Conservation (phyloP, 78 protist genomes). For the Isochrysis galbana region DNA sequence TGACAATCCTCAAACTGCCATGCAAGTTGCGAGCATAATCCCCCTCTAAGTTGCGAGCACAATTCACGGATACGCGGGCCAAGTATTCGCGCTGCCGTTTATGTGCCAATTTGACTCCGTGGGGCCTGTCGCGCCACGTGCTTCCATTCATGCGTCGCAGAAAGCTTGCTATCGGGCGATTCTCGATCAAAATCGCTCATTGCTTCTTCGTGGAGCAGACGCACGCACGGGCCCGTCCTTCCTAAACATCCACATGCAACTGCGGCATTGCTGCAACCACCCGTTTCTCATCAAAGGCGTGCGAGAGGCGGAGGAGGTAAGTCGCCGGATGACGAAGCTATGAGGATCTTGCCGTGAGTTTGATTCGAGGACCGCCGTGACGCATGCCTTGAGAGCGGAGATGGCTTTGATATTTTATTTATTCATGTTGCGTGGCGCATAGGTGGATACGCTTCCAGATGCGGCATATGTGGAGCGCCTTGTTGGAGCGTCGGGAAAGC, state of each 20-base stretch:
- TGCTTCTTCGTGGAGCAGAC: conserved; percentile 49
- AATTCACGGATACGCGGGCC: no score
- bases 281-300: conserved; percentile 80
- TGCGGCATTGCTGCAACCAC: conserved; percentile 90
- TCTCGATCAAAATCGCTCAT: conserved; percentile 59
- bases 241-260: conserved; percentile 80
- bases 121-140: no score
- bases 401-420: no score
- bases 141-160: no score
- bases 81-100: no score
- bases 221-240: conserved; percentile 54
- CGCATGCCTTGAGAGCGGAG: neutral
- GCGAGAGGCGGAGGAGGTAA: conserved; percentile 22
- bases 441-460: neutral
- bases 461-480: conserved; percentile 35
- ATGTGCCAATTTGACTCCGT: no score
- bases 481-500: conserved; percentile 71
- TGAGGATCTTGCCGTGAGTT: neutral
- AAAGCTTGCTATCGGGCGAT: conserved; percentile 71
- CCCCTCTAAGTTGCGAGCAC: no score
- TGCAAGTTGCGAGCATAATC: no score
- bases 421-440: no score
- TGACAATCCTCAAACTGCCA: no score
- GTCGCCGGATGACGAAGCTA: no score
- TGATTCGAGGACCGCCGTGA: conserved; percentile 15